These are phyloP conservation scores for Euphrasia arctica DNA, from an alignment of 305 asterid genomes.

Conservation along the genomic window DNA sequence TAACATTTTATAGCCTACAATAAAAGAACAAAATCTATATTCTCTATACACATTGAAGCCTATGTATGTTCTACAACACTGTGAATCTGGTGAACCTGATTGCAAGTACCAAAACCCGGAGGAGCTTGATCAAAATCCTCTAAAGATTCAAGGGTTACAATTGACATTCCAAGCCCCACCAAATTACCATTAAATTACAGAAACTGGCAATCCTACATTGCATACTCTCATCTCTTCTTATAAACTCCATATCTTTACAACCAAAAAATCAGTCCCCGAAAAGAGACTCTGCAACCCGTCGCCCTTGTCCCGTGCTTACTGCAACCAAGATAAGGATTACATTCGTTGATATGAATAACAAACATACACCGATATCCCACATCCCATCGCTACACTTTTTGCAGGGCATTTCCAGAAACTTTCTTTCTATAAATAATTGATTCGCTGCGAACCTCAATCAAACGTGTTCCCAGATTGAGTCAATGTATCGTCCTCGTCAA, in stretches of 20 bases:
- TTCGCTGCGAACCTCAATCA: neutral
- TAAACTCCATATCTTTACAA: constrained; percentile 31
- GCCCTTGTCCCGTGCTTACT: constrained; percentile 34
- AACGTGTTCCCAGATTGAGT: neutral
- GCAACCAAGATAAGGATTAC: neutral
- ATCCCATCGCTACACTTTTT: constrained; percentile 1
- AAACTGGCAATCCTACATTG: constrained; percentile 12
- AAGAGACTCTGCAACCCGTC: neutral
- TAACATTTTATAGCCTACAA: too few species aligned
- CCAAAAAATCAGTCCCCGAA: constrained; percentile 6
- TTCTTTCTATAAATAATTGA: neutral
- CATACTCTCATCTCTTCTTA: constrained; percentile 26
- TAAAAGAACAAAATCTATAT: neutral
- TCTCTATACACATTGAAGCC: constrained; percentile 31
- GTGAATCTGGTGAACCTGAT: constrained; percentile 21
- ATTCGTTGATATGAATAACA: neutral
- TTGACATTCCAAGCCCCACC: constrained; percentile 46
- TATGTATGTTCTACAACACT: constrained; percentile 28
- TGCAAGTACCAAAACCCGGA: constrained; percentile 32
- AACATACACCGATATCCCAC: neutral
- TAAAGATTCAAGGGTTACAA: constrained; percentile 38
- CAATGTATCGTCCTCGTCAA: constrained; percentile 57
- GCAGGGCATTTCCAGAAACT: neutral
- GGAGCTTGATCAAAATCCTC: constrained; percentile 23
- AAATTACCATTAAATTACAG: constrained; percentile 12